These are phyloP conservation scores for Lanmaoa rubissima DNA, from an alignment of 768 basidiomycete species.

Conservation along the genomic window DNA sequence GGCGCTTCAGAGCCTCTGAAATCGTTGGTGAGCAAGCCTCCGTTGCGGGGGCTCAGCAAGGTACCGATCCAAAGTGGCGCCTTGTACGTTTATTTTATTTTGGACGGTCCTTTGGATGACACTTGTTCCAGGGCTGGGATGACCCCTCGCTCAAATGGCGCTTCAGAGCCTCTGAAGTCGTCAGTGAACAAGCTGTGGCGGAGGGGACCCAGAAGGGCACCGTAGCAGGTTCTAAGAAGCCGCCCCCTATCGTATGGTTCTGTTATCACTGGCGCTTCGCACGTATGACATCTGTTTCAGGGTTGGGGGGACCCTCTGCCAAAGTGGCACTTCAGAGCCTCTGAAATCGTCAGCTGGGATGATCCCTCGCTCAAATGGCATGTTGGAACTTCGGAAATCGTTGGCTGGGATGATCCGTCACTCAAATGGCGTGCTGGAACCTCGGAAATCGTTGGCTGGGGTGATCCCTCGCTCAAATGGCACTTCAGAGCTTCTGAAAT, in stretches of 20 bases:
- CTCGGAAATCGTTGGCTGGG: too few relatives aligned
- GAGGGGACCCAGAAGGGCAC: not conserved
- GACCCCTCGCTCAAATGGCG: not conserved
- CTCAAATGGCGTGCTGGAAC: too few relatives aligned
- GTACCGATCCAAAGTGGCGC: not conserved
- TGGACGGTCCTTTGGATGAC: not conserved
- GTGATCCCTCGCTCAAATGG: too few relatives aligned
- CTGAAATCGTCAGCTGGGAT: too few relatives aligned
- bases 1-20: not conserved
- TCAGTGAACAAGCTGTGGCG: not conserved
- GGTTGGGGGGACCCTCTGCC: too few relatives aligned
- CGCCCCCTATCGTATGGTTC: not conserved
- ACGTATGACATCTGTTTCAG: not conserved
- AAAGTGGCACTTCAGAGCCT: too few relatives aligned
- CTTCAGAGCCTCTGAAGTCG: not conserved
- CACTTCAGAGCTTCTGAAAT: too few relatives aligned
- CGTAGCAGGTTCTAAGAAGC: too few relatives aligned
- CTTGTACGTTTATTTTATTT: not conserved
- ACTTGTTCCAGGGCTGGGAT: not conserved
- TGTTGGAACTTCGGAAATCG: too few relatives aligned
- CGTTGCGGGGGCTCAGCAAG: not conserved
- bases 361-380: too few relatives aligned
- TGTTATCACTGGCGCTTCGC: not conserved
- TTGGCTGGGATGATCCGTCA: too few relatives aligned
- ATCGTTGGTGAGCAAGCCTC: not conserved